Conservation (phyloP, 495 filamentous ascomycete genomes). For the Cercophora scortea region DNA sequence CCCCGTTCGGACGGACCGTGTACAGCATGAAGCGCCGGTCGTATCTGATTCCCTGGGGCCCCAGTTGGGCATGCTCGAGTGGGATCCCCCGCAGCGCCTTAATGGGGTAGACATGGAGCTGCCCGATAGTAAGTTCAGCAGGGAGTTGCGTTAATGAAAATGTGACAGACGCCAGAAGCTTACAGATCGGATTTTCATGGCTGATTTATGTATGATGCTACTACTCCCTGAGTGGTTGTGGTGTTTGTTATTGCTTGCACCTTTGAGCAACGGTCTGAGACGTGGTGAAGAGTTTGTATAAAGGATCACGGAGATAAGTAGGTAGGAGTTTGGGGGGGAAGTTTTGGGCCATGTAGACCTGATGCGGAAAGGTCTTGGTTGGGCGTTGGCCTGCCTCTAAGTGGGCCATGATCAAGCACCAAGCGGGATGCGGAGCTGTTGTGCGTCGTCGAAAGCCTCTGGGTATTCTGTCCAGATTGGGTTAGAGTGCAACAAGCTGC, state of each 20-base stretch:
- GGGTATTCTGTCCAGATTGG: not conserved
- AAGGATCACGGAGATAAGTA: too few relatives aligned
- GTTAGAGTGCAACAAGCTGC: not conserved
- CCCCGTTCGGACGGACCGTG: constrained; percentile 21
- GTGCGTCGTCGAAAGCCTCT: not conserved
- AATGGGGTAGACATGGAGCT: constrained; percentile 86
- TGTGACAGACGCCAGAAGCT: not conserved
- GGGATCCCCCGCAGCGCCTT: constrained; percentile 68
- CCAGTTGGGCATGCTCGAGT: constrained; percentile 47
- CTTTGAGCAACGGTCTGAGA: too few relatives aligned
- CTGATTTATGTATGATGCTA: not conserved
- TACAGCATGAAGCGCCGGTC: constrained; percentile 79
- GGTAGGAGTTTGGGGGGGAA: too few relatives aligned
- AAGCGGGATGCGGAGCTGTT: not conserved
- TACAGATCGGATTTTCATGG: constrained; percentile 16
- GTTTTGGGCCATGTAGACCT: too few relatives aligned
- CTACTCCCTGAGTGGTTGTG: too few relatives aligned
- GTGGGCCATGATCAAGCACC: not conserved
- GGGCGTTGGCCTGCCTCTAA: too few relatives aligned
- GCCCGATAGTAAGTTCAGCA: not conserved
- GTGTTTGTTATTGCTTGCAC: too few relatives aligned
- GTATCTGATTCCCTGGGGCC: constrained; percentile 59
- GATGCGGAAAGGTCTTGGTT: too few relatives aligned
- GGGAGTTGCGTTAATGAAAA: not conserved
- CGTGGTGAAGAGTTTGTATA: too few relatives aligned